These are phyloP conservation scores for Colletotrichum lindemuthianum DNA, from an alignment of 2,329 filamentous ascomycete species.

Conservation along the genomic window DNA sequence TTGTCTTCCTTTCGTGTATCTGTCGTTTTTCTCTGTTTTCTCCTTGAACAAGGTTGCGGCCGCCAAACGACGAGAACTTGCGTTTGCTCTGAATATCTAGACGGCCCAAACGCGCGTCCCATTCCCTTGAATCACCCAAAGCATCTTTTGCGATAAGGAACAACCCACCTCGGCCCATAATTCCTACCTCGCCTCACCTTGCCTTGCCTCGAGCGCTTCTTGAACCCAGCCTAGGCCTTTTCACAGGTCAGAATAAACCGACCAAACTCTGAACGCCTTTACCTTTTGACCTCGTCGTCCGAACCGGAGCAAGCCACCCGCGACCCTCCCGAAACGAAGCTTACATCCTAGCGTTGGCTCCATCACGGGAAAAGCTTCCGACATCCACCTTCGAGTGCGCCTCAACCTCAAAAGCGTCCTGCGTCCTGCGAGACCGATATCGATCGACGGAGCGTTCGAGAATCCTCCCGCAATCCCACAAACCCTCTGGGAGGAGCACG, in stretches of 20 bases:
- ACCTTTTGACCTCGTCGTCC: background rate
- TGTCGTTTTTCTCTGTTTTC: background rate
- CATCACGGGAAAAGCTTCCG: conserved; percentile 2
- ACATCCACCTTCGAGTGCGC: background rate
- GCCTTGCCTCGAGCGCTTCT: too few species aligned
- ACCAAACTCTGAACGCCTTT: background rate
- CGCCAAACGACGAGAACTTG: too few species aligned
- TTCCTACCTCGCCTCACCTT: too few species aligned
- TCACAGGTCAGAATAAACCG: too few species aligned
- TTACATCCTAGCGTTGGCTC: conserved; percentile 7
- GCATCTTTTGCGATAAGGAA: background rate
- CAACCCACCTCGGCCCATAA: background rate
- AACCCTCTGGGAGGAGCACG: background rate
- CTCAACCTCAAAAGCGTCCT: background rate
- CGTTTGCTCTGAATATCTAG: background rate
- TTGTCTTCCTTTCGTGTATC: background rate
- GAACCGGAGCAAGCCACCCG: conserved; percentile 9
- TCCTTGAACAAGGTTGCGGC: too few species aligned
- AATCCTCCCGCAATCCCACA: background rate
- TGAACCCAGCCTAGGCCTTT: too few species aligned
- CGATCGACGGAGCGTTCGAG: background rate
- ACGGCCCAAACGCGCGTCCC: background rate
- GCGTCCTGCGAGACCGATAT: background rate
- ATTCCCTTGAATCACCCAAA: background rate
- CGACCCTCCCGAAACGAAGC: conserved; percentile 4